Evolutionary conservation across 2,329 filamentous ascomycete genomes (phyloP).

Genomic region (Harringtonia aguacate): DNA sequence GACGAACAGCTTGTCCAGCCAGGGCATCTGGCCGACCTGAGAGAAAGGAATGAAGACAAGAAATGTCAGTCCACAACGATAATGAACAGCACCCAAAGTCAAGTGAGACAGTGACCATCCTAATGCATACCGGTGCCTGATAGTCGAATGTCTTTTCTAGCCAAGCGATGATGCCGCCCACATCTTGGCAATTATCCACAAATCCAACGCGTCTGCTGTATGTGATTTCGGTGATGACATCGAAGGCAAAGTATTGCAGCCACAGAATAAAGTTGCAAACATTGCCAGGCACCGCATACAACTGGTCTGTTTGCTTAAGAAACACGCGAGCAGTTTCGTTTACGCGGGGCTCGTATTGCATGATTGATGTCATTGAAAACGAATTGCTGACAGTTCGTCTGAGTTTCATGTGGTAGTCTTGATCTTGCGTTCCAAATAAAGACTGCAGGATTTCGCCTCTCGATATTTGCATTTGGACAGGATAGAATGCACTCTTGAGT

Average conservation of each 20-base stretch:
- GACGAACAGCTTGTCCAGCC: slow-evolving; percentile 15
- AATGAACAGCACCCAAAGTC: no score
- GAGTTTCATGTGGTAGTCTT: slow-evolving; percentile 4
- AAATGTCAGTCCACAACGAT: no score
- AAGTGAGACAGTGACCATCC: no score
- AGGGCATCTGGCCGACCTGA: slow-evolving; percentile 19
- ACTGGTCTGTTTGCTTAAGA: slow-evolving; percentile 21
- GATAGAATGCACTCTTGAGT: slow-evolving; percentile 6
- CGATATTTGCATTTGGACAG: slow-evolving; percentile 6
- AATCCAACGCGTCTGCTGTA: slow-evolving; percentile 37
- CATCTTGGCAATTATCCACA: slow-evolving; percentile 30
- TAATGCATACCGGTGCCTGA: slow-evolving; percentile 20
- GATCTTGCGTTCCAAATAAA: slow-evolving; percentile 6
- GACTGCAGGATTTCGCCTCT: slow-evolving; percentile 3
- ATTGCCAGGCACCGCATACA: slow-evolving; percentile 17
- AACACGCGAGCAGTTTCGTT: slow-evolving; percentile 34
- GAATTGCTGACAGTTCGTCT: slow-evolving; percentile 10
- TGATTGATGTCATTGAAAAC: slow-evolving; percentile 27
- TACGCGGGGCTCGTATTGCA: slow-evolving; percentile 37
- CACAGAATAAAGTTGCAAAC: slow-evolving; percentile 28
- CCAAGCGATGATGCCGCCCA: slow-evolving; percentile 28
- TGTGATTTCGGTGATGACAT: slow-evolving; percentile 40
- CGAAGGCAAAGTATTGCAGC: slow-evolving; percentile 38
- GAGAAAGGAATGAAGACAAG: no score
- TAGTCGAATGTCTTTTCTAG: slow-evolving; percentile 15